Evolutionary conservation across 768 basidiomycete genomes (phyloP).

Genomic region (Lactarius trivialis): DNA sequence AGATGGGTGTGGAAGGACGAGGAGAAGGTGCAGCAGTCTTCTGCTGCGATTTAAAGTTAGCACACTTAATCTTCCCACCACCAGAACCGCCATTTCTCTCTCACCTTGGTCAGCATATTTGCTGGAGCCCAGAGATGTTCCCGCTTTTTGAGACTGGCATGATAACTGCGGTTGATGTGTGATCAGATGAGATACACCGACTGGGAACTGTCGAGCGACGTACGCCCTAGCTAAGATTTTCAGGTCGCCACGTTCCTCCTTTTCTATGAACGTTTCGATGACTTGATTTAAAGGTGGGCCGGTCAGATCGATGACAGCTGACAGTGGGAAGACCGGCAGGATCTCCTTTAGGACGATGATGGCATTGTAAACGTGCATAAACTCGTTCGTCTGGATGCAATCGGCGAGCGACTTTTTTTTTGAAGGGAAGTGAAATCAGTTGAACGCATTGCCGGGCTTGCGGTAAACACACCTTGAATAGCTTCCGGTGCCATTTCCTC

Average conservation of each 20-base stretch:
- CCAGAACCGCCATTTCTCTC: neutral
- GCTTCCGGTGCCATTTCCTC: slow-evolving; percentile 79
- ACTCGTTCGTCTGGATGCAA: slow-evolving; percentile 82
- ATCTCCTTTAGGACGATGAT: slow-evolving; percentile 91
- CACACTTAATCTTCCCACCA: neutral
- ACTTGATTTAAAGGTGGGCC: slow-evolving; percentile 52
- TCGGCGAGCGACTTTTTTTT: slow-evolving; percentile 76
- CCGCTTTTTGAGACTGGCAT: slow-evolving; percentile 68
- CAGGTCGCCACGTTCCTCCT: slow-evolving; percentile 76
- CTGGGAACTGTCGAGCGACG: slow-evolving; percentile 27
- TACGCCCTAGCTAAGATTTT: slow-evolving; percentile 76
- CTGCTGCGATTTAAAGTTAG: slow-evolving; percentile 1
- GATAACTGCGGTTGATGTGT: slow-evolving; percentile 45
- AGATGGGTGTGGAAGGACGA: slow-evolving; percentile 11
- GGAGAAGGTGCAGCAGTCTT: slow-evolving; percentile 18
- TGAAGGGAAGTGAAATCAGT: neutral
- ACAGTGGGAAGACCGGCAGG: slow-evolving; percentile 79
- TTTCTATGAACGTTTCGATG: slow-evolving; percentile 61
- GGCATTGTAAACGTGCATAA: slow-evolving; percentile 97
- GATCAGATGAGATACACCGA: slow-evolving; percentile 3
- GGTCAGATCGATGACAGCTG: slow-evolving; percentile 44
- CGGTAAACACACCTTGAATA: slow-evolving; percentile 50
- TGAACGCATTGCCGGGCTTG: neutral
- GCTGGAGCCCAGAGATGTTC: slow-evolving; percentile 49
- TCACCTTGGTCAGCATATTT: slow-evolving; percentile 32